Conservation (phyloP, 176 grass and related monocot species). For the Dendrocalamus sinicus region DNA sequence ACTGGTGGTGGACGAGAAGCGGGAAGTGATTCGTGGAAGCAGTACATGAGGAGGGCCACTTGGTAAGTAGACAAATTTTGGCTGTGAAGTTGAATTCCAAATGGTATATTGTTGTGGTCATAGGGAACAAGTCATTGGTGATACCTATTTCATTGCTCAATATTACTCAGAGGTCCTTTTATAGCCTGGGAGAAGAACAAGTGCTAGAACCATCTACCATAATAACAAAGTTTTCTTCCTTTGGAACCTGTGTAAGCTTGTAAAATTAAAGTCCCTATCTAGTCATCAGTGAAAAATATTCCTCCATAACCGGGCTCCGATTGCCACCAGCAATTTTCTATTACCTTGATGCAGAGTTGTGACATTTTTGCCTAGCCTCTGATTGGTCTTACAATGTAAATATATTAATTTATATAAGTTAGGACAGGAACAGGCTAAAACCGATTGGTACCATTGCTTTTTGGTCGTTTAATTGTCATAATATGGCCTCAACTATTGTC, state of each 20-base stretch:
- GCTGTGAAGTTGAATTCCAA: slow-evolving; percentile 11
- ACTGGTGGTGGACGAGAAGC: slow-evolving; percentile 96
- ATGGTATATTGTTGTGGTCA: neutral
- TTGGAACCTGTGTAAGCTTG: neutral
- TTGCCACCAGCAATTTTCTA: neutral
- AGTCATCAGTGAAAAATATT: neutral
- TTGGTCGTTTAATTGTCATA: neutral
- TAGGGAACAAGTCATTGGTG: neutral
- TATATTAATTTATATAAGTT: neutral
- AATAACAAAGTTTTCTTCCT: neutral
- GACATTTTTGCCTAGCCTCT: slow-evolving; percentile 4
- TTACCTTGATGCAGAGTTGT: neutral
- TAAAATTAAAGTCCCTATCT: neutral
- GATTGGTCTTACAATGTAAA: neutral
- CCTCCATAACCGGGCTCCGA: neutral
- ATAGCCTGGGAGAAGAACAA: neutral
- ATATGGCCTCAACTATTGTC: neutral
- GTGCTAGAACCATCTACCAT: slow-evolving; percentile 1
- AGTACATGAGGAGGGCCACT: slow-evolving; percentile 96
- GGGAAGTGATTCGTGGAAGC: slow-evolving; percentile 99
- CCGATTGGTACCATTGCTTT: neutral
- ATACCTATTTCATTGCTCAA: neutral
- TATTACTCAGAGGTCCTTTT: neutral
- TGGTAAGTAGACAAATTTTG: slow-evolving; percentile 64
- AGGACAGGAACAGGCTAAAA: neutral